phyloP scores from a whole-genome alignment of 257 asterid genomes.

The Rhazya stricta region DNA sequence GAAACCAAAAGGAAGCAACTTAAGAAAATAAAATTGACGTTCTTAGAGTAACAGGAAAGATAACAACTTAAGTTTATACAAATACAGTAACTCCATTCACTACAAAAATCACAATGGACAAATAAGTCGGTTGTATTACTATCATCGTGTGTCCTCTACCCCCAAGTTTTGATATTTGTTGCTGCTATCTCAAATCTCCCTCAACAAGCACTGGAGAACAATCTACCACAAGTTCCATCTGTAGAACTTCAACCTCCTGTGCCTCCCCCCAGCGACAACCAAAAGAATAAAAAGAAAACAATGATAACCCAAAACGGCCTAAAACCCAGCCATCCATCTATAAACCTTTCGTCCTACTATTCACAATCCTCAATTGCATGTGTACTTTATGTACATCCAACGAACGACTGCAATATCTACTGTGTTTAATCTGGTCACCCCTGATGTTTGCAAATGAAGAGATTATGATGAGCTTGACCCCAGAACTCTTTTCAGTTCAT shows the following conservation, averaged over 20 bases:
- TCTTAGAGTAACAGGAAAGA: not conserved
- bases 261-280: not conserved
- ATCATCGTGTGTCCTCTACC: not conserved
- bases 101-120: not conserved
- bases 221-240: not conserved
- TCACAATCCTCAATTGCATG: slow-evolving; percentile 19
- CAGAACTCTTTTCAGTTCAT: slow-evolving; percentile 69
- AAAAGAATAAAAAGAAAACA: not conserved
- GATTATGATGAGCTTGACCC: slow-evolving; percentile 48
- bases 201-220: not conserved
- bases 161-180: not conserved
- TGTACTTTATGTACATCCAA: slow-evolving; percentile 46
- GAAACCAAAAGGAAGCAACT: not conserved
- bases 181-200: not conserved
- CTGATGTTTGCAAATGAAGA: slow-evolving; percentile 2
- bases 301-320: not conserved
- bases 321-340: slow-evolving; percentile 3
- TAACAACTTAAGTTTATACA: not conserved
- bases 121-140: not conserved
- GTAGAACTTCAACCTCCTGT: not conserved
- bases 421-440: slow-evolving; percentile 21
- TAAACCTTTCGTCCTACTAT: slow-evolving; percentile 20
- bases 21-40: not conserved
- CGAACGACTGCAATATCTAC: slow-evolving; percentile 33
- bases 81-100: not conserved